These are phyloP conservation scores for Whalleya microplaca DNA, from an alignment of 2,329 filamentous ascomycete species.

Conservation along the genomic window DNA sequence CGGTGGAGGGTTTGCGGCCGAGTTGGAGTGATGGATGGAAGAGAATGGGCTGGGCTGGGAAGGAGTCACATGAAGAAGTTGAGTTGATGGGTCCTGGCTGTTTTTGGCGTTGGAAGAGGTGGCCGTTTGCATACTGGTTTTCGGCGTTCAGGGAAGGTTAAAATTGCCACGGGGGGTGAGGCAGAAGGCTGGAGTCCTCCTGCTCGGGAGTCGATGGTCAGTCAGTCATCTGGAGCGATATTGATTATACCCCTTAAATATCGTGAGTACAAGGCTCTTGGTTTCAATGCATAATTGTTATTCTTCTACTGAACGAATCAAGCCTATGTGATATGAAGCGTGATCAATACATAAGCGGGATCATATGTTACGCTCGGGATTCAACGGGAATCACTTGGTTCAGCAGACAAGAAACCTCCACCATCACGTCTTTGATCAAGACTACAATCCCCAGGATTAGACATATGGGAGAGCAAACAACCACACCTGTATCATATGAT, in stretches of 20 bases:
- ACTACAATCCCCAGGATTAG: too few species aligned
- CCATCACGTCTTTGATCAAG: too few species aligned
- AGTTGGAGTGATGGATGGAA: constrained; percentile 14
- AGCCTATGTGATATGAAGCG: not conserved
- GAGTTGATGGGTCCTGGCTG: too few species aligned
- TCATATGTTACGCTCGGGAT: not conserved
- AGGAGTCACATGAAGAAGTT: too few species aligned
- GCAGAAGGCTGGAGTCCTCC: not conserved
- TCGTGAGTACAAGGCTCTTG: not conserved
- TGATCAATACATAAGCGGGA: not conserved
- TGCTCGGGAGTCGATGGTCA: not conserved
- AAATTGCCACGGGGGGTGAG: not conserved
- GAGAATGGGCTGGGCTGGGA: not conserved
- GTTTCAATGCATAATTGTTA: not conserved
- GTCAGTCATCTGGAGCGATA: not conserved
- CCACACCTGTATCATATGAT: too few species aligned
- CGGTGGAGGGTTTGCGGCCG: constrained; percentile 9
- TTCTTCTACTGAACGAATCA: not conserved
- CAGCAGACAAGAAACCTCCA: too few species aligned
- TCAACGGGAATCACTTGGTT: not conserved
- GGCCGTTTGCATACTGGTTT: not conserved
- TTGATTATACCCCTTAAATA: not conserved
- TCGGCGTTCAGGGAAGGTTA: not conserved
- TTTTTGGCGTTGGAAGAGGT: not conserved
- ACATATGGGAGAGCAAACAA: too few species aligned